Evolutionary conservation across 164 flowering plant species (phyloP).

Genomic region (Piper longum): DNA sequence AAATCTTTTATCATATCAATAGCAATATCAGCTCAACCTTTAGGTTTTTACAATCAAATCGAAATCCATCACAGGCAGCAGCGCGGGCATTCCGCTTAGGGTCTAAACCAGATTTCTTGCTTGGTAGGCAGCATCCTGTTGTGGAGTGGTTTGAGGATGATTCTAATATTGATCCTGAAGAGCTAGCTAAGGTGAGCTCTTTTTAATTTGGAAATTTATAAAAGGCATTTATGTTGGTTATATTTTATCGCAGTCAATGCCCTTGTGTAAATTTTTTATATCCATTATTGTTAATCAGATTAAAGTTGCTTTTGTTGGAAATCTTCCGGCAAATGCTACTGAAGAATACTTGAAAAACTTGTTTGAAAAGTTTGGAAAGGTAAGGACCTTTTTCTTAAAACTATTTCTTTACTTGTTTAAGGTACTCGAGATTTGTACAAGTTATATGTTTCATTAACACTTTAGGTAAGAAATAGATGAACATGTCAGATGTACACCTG

Average conservation of each 20-base stretch:
- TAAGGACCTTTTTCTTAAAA: neutral
- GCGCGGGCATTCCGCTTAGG: conserved; percentile 26
- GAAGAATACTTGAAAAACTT: conserved; percentile 19
- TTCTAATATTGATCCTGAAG: conserved; percentile 21
- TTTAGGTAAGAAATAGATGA: neutral
- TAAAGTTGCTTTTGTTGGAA: conserved; percentile 27
- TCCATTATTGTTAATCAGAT: conserved; percentile 13
- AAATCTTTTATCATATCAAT: conserved; percentile 8
- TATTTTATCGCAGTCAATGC: no score
- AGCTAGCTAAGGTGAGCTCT: conserved; percentile 24
- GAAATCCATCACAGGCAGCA: conserved; percentile 38
- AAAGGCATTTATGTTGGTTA: neutral
- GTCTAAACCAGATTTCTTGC: conserved; percentile 21
- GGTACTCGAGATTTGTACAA: neutral
- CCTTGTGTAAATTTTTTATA: neutral
- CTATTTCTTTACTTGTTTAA: no score
- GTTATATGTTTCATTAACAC: no score
- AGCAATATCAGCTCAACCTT: conserved; percentile 5
- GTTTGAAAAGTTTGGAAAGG: conserved; percentile 27
- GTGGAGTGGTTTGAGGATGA: conserved; percentile 35
- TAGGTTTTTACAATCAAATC: conserved; percentile 18
- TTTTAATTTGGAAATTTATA: neutral
- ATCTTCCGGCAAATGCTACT: conserved; percentile 20
- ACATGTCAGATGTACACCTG: no score
- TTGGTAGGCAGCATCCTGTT: conserved; percentile 27